Evolutionary conservation across 306 rosid genomes (phyloP), one percentile per base, ranked within the genome.

Genomic region (Canavalia gladiata): DNA sequence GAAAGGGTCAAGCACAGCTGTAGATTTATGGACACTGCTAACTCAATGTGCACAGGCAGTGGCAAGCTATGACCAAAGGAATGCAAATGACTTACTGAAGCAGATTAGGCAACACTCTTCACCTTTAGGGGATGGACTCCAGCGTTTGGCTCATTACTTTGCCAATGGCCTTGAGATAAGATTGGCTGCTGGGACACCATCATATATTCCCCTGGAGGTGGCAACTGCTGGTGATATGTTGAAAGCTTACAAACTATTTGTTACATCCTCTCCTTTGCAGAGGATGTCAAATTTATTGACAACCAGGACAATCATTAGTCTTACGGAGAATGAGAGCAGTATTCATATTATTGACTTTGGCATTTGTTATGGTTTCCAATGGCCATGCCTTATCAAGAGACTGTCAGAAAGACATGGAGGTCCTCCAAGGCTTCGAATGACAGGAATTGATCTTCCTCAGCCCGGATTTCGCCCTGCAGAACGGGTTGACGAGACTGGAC

Each of bases 11-110:
- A 49, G 25, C 41, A 37, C 79, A 56, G 3, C 81, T 4, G 90
- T 89, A 34, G 94, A 91, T 82, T 85, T 93, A n/a, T 85, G 90
- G 92, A 75, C 90, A 28, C 85, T 91, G 12, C 88, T 93, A 55
- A 89, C 85, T 62, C 94, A 83, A 29, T 91, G 98, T 83, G 97
- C 98, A n/a, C 90, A 90, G 37, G 88, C 97, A 1, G 94, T 90
- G 70, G 88, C 88, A 33, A 82, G 54, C 85, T 84, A 89, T 54
- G 97, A 93, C 73, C 92, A 69, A 54, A 89, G 85, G 81, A 88
- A 81, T 55, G 87, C 94, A 67, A 82, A 68, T 52, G 93, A 93
- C 13, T 33, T 80, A 25, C 91, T 93, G 34, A 83, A 62, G 54
- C 93, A 89, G 74, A 87, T 94, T 42, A 86, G 93, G 85, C 91